Base-by-base conservation (phyloP, 495 filamentous ascomycete genomes). In the Astrothelium subdiscretum region DNA sequence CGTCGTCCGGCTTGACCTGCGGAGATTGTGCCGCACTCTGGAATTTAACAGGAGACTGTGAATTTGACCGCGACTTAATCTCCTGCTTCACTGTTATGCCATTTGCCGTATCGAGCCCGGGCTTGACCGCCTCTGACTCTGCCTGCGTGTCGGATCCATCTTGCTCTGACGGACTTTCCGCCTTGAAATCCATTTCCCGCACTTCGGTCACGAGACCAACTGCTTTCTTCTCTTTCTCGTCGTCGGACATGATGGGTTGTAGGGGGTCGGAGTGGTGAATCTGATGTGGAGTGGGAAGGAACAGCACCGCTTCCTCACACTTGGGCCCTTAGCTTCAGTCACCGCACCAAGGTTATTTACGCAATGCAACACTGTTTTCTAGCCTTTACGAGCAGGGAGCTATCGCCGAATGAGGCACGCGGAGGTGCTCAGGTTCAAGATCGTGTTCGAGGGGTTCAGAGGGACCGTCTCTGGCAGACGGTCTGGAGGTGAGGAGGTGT, bases 31-130 rank as follows among this genome's bases (percentile, higher is more conserved):
- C 64, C 10, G 70, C 63, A 42, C 64, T 66, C n/a, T 71, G 63
- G 20, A 57, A 59, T 64, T 80, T 81, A 40, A 71, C 54, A 1
- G 79, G 76, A 18, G 80, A 81, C 51, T 71, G 71, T 13, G 77
- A 68, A 26, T 38, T 24, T 59, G 44, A 57, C 51, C 48, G 48
- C 13, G 29, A 29, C 22, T 51, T 18, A 6, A n/a, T 32, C 58
- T 60, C 15, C 35, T 57, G 57, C 31, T 48, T 24, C 20, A 32
- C 32, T 24, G 12, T 27, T 8, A 59, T 24, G 51, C 52, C 59
- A 24, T 60, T 65, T n/a, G 31, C 24, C 12, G 67, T 65, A 20
- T 31, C 44, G 3, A 60, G 52, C 60, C 67, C 64, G 32, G 44
- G 20, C 35, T 62, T 65, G 13, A 61, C 60, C 15, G 42, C 12